Evolutionary conservation across 768 basidiomycete genomes (phyloP).

Genomic region (Mycena rosella): DNA sequence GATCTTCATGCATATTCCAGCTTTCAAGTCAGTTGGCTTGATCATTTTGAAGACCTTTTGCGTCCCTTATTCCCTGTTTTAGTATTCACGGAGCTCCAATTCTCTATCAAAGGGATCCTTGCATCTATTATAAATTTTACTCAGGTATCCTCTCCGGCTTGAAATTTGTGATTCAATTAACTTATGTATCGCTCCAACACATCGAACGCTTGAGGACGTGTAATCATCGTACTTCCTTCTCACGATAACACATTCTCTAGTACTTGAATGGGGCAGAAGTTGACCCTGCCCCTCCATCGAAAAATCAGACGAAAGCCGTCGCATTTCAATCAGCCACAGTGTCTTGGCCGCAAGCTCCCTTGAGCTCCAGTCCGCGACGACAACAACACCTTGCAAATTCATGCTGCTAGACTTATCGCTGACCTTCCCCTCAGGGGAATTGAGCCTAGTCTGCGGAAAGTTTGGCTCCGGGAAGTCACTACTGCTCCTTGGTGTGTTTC

Average conservation of each 20-base stretch:
- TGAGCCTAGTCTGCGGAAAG: slow-evolving; percentile 75
- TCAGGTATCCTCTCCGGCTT: slow-evolving; percentile 69
- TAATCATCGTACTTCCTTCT: neutral
- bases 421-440: slow-evolving; percentile 67
- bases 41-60: slow-evolving; percentile 28
- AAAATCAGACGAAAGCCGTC: slow-evolving; percentile 57
- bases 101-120: slow-evolving; percentile 72
- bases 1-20: neutral
- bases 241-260: slow-evolving; percentile 34
- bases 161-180: slow-evolving; percentile 68
- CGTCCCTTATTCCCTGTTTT: slow-evolving; percentile 67
- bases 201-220: slow-evolving; percentile 9
- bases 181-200: slow-evolving; percentile 17
- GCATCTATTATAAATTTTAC: slow-evolving; percentile 76
- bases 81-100: slow-evolving; percentile 76
- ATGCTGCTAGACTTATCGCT: slow-evolving; percentile 67
- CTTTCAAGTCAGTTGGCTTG: neutral
- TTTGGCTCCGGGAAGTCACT: slow-evolving; percentile 77
- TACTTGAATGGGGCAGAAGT: slow-evolving; percentile 73
- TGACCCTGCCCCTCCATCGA: slow-evolving; percentile 56
- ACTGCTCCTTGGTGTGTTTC: slow-evolving; percentile 58
- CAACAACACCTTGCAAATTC: slow-evolving; percentile 69
- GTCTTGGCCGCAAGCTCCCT: slow-evolving; percentile 64
- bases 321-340: slow-evolving; percentile 71
- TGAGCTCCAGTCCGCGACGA: slow-evolving; percentile 50